Evolutionary conservation across 441 rosid genomes (phyloP).

Genomic region (Syzygium malaccense): DNA sequence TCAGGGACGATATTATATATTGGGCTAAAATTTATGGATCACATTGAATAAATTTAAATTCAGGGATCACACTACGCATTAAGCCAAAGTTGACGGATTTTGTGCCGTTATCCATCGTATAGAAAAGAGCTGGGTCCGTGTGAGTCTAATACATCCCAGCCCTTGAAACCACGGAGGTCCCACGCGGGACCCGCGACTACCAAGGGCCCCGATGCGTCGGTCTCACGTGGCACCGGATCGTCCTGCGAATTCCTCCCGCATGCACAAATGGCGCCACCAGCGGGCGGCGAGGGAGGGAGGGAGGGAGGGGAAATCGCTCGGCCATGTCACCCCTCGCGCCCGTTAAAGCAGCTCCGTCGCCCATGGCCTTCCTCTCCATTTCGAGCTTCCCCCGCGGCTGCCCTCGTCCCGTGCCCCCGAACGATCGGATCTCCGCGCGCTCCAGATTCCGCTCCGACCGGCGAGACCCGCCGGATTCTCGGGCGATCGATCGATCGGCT

Average conservation of each 20-base stretch:
- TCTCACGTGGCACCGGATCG: neutral
- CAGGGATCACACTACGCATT: fast-evolving
- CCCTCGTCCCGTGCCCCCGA: neutral
- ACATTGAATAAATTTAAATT: neutral
- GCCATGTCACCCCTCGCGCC: neutral
- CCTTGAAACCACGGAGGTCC: neutral
- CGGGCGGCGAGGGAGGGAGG: neutral
- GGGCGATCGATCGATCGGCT: neutral
- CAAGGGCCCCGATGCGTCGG: neutral
- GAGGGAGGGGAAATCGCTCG: neutral
- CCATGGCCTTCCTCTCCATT: neutral
- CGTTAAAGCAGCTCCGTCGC: neutral
- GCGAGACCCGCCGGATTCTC: neutral
- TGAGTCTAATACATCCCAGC: neutral
- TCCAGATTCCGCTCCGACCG: neutral
- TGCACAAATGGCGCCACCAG: neutral
- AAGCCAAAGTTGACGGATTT: fast-evolving
- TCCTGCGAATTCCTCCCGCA: neutral
- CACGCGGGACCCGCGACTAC: neutral
- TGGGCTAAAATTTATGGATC: fast-evolving
- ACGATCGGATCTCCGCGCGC: neutral
- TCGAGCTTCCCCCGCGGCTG: neutral
- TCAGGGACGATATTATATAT: fast-evolving
- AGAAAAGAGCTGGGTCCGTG: neutral
- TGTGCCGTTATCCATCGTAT: neutral